Conservation (phyloP, 2,329 filamentous ascomycete species). For the Sclerotinia trifoliorum region DNA sequence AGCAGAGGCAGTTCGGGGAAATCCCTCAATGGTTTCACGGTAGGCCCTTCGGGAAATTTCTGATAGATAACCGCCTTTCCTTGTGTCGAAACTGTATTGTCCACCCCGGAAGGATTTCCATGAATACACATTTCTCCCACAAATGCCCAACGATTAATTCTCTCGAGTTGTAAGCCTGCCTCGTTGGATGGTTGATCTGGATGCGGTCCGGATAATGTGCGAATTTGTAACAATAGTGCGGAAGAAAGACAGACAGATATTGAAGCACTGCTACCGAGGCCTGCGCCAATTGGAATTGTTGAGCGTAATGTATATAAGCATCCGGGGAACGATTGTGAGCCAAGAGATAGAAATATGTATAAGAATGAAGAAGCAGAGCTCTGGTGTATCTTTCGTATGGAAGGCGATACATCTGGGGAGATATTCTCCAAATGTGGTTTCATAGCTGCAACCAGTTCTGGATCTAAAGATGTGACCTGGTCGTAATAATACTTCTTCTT, state of each 20-base stretch:
- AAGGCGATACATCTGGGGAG: slow-evolving; percentile 63
- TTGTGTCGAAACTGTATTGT: slow-evolving; percentile 92
- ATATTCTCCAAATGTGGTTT: slow-evolving; percentile 74
- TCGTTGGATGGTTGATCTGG: slow-evolving; percentile 86
- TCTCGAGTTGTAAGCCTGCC: slow-evolving; percentile 84
- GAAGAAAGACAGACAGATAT: slow-evolving; percentile 86
- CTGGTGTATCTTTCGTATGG: slow-evolving; percentile 79
- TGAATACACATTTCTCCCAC: slow-evolving; percentile 97
- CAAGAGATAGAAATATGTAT: slow-evolving; percentile 88
- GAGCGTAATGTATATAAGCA: slow-evolving; percentile 89
- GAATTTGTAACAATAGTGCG: slow-evolving; percentile 82
- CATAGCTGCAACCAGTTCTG: slow-evolving; percentile 76
- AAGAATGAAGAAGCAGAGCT: slow-evolving; percentile 82
- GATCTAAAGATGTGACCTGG: slow-evolving; percentile 78
- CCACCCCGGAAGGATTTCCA: slow-evolving; percentile 92
- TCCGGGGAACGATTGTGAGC: slow-evolving; percentile 72
- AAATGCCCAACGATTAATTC: slow-evolving; percentile 97
- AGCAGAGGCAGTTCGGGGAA: slow-evolving; percentile 92
- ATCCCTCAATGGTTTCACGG: slow-evolving; percentile 73
- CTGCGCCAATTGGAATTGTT: slow-evolving; percentile 88
- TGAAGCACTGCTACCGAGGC: slow-evolving; percentile 90
- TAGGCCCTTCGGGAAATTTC: slow-evolving; percentile 69
- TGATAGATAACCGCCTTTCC: slow-evolving; percentile 94
- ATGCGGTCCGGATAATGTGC: slow-evolving; percentile 85
- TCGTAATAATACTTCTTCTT: slow-evolving; percentile 98